These are phyloP conservation scores for Penicillium rolfsii DNA, from an alignment of 2,329 filamentous ascomycete genomes.

Conservation along the genomic window DNA sequence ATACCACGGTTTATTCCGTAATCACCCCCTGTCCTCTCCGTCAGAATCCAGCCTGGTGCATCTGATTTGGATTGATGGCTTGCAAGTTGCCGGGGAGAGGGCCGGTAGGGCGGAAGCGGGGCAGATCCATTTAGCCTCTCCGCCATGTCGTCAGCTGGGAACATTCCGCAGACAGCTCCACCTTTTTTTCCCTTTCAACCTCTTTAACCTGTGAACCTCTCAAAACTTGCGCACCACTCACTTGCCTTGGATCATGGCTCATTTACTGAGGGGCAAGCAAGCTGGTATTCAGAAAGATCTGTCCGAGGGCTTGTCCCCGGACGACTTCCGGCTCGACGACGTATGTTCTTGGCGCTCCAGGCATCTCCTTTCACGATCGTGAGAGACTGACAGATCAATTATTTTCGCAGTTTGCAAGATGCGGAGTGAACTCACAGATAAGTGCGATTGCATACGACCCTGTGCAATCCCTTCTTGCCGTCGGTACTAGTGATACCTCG, in stretches of 20 bases:
- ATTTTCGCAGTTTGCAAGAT: conserved; percentile 62
- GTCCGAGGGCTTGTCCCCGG: conserved; percentile 75
- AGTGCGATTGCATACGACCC: conserved; percentile 90
- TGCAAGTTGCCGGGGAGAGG: background rate
- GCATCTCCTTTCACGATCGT: conserved; percentile 28
- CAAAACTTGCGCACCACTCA: conserved; percentile 11
- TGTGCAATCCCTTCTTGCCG: conserved; percentile 86
- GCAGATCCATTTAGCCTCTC: conserved; percentile 33
- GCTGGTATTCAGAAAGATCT: conserved; percentile 90
- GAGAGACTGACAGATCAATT: conserved; percentile 17
- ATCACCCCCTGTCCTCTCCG: background rate
- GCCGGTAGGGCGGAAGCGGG: conserved; percentile 29
- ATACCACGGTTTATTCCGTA: background rate
- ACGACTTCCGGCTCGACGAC: conserved; percentile 81
- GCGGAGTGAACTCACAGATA: conserved; percentile 75
- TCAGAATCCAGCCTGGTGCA: background rate
- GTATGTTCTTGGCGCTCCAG: conserved; percentile 50
- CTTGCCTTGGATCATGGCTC: conserved; percentile 65
- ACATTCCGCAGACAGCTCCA: conserved; percentile 20
- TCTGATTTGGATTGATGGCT: background rate
- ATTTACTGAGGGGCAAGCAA: conserved; percentile 90
- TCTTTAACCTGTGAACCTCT: background rate
- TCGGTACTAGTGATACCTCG: conserved; percentile 85
- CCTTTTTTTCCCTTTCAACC: conserved; percentile 18
- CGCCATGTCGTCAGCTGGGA: conserved; percentile 33